Conservation (phyloP, 306 rosid species). For the Amphicarpaea edgeworthii region DNA sequence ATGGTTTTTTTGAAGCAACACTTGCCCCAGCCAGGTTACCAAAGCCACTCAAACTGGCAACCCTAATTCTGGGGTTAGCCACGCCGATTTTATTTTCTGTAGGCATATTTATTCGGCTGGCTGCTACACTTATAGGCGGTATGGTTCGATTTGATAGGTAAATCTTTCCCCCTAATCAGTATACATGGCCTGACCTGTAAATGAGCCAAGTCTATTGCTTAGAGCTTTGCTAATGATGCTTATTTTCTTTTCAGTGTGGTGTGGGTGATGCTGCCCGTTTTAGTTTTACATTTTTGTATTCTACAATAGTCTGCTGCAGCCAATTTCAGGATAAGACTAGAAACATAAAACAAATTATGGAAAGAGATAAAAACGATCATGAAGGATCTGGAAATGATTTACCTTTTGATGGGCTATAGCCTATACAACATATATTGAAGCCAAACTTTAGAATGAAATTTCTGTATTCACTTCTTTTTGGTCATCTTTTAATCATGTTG, state of each 20-base stretch:
- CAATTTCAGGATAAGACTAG: background rate
- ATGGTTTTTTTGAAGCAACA: conserved; percentile 96
- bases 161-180: conserved; percentile 5
- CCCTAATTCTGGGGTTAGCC: conserved; percentile 78
- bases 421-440: background rate
- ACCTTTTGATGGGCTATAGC: background rate
- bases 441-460: conserved; percentile 7
- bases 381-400: conserved; percentile 1
- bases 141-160: conserved; percentile 93
- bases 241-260: background rate
- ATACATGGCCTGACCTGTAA: conserved; percentile 1
- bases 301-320: conserved; percentile 13
- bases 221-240: conserved; percentile 2
- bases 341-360: background rate
- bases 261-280: conserved; percentile 10
- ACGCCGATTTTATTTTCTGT: conserved; percentile 78
- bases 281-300: conserved; percentile 20
- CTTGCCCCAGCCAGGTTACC: conserved; percentile 81
- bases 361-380: background rate
- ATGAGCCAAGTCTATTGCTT: conserved; percentile 17
- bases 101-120: conserved; percentile 74
- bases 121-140: conserved; percentile 68
- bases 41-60: conserved; percentile 88
- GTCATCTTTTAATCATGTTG: background rate
- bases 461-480: background rate